A percentile compares a stretch with the other conserved stretches of the same genome.
Evolutionary conservation across 2,329 filamentous ascomycete species (phyloP).

Genomic region (Calonectria fujianensis): DNA sequence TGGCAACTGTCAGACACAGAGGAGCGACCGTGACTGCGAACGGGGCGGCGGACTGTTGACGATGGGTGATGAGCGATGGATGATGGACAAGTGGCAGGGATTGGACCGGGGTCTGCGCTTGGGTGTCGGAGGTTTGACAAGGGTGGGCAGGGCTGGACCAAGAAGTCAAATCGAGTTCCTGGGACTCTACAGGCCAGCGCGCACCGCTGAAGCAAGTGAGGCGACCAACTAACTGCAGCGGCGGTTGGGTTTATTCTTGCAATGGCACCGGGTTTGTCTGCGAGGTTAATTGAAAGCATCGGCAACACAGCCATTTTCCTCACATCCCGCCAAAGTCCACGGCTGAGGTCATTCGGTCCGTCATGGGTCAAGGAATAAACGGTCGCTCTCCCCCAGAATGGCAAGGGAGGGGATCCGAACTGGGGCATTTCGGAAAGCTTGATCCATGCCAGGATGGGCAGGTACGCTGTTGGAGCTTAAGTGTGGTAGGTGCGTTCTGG

Average conservation of each 20-base stretch:
- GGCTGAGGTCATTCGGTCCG: conserved; percentile 20
- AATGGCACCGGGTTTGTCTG: background rate
- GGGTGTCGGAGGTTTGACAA: conserved; percentile 5
- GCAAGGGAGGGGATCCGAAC: conserved; percentile 17
- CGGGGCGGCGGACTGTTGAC: conserved; percentile 21
- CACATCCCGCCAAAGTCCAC: conserved; percentile 3
- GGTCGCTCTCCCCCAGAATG: conserved; percentile 22
- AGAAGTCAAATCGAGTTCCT: conserved; percentile 28
- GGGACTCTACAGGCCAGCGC: conserved; percentile 22
- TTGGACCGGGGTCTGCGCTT: conserved; percentile 8
- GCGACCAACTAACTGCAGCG: background rate
- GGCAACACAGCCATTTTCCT: background rate
- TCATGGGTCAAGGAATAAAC: conserved; percentile 17
- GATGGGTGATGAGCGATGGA: conserved; percentile 11
- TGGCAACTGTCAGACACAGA: conserved; percentile 42
- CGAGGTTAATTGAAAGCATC: background rate
- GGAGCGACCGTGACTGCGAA: conserved; percentile 13
- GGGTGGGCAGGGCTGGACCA: conserved; percentile 33
- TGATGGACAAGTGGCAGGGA: conserved; percentile 2
- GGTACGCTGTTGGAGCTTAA: conserved; percentile 34
- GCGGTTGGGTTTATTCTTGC: background rate
- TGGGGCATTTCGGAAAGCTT: conserved; percentile 33
- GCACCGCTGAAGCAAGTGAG: conserved; percentile 10
- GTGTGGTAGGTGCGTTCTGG: conserved; percentile 39
- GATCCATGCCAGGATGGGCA: conserved; percentile 36